phyloP scores from a whole-genome alignment of 495 filamentous ascomycete genomes.

The Lasiosphaeria ovina region DNA sequence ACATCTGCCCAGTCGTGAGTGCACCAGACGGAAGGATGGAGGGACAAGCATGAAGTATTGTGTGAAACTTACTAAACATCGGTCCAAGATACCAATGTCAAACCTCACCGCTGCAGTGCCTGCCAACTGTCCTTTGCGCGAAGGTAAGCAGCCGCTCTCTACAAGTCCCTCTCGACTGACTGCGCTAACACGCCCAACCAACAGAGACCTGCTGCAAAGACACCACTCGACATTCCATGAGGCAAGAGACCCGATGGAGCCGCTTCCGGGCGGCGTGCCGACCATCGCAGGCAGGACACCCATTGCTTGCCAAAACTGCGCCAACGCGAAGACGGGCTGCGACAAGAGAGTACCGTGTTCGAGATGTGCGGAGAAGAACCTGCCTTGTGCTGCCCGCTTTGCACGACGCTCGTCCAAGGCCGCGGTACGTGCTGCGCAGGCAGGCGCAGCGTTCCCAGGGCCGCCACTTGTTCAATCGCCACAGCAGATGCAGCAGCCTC shows the following conservation, averaged over 20 bases:
- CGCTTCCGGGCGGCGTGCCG: slow-evolving; percentile 36
- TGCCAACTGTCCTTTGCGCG: slow-evolving; percentile 63
- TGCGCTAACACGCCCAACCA: slow-evolving; percentile 21
- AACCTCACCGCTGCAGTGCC: slow-evolving; percentile 57
- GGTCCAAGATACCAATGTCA: slow-evolving; percentile 60
- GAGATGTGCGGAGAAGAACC: slow-evolving; percentile 56
- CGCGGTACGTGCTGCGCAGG: slow-evolving; percentile 38
- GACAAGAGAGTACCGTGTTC: slow-evolving; percentile 64
- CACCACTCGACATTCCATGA: slow-evolving; percentile 55
- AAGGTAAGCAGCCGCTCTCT: slow-evolving; percentile 41
- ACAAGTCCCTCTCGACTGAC: background rate
- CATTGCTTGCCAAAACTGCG: slow-evolving; percentile 60
- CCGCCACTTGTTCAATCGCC: slow-evolving; percentile 15
- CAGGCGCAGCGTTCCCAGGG: slow-evolving; percentile 25
- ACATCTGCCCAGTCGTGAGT: slow-evolving; percentile 60
- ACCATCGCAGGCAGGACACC: slow-evolving; percentile 40
- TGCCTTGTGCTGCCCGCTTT: slow-evolving; percentile 53
- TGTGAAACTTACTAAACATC: slow-evolving; percentile 23
- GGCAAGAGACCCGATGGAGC: slow-evolving; percentile 40
- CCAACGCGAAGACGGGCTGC: slow-evolving; percentile 64
- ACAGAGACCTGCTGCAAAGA: slow-evolving; percentile 58
- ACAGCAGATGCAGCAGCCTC: slow-evolving; percentile 23
- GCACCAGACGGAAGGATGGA: background rate
- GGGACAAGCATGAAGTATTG: background rate
- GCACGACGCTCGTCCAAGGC: slow-evolving; percentile 56